Evolutionary conservation across 352 stramenopile species (phyloP).

Genomic region (Phytopythium aichiense): DNA sequence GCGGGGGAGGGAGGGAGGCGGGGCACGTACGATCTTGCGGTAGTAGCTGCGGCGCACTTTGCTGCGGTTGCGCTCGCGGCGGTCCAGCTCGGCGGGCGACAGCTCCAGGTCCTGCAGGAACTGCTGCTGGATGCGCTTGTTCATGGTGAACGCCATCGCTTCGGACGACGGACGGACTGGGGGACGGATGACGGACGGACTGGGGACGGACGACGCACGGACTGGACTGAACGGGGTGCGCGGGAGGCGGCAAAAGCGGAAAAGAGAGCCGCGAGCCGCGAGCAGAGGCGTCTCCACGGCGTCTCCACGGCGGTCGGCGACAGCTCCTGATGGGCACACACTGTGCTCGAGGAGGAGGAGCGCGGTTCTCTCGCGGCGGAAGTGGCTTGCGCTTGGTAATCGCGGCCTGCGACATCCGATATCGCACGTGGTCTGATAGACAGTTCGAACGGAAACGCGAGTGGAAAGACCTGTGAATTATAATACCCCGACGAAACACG

Average conservation of each 20-base stretch:
- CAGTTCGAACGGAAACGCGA: background rate
- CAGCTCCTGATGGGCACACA: too few relatives aligned
- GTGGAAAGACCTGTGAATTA: background rate
- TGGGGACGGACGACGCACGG: background rate
- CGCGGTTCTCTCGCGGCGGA: too few relatives aligned
- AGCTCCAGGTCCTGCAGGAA: constrained; percentile 15
- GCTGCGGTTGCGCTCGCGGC: constrained; percentile 42
- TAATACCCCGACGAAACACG: background rate
- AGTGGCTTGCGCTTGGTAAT: too few relatives aligned
- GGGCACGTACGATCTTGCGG: constrained; percentile 41
- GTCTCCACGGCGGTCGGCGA: too few relatives aligned
- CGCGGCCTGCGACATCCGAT: too few relatives aligned
- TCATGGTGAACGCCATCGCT: constrained; percentile 5
- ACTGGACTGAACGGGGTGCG: background rate
- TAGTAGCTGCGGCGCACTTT: constrained; percentile 55
- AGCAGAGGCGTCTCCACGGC: too few relatives aligned
- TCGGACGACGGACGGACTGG: background rate
- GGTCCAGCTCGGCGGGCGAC: constrained; percentile 32
- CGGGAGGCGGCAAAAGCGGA: constrained; percentile 1
- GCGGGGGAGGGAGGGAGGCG: background rate
- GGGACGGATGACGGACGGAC: background rate
- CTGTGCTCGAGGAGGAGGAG: too few relatives aligned
- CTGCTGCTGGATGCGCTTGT: constrained; percentile 9
- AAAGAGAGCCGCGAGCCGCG: constrained; percentile 3
- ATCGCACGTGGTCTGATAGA: too few relatives aligned